These are phyloP conservation scores for Actinomucor elegans DNA, from an alignment of 371 early-diverging fungal species.

Conservation along the genomic window DNA sequence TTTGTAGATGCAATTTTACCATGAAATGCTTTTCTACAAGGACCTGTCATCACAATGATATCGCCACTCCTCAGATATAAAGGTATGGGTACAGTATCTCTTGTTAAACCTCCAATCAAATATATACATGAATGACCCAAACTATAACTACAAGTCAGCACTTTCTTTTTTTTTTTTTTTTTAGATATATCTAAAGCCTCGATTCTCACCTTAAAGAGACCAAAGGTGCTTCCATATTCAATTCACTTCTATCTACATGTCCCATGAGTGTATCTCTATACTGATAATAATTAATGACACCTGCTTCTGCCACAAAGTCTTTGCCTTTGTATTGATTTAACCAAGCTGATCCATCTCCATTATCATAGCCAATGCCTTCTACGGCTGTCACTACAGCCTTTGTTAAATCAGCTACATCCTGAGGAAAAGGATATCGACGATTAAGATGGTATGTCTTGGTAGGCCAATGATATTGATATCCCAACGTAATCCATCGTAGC, in stretches of 20 bases:
- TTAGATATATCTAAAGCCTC: neutral
- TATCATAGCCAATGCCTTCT: conserved; percentile 38
- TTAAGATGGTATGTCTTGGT: conserved; percentile 72
- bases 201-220: conserved; percentile 58
- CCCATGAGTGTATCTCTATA: conserved; percentile 84
- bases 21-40: conserved; percentile 74
- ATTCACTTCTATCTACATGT: conserved; percentile 93
- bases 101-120: conserved; percentile 71
- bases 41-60: conserved; percentile 79
- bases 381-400: conserved; percentile 59
- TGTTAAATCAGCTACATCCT: conserved; percentile 53
- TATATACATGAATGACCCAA: conserved; percentile 81
- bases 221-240: conserved; percentile 83
- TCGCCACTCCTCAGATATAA: conserved; percentile 81
- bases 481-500: conserved; percentile 88
- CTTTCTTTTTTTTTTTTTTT: neutral
- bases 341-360: conserved; percentile 10
- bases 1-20: conserved; percentile 42
- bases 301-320: conserved; percentile 83
- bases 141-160: conserved; percentile 25
- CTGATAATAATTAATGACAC: conserved; percentile 94
- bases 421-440: conserved; percentile 57
- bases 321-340: conserved; percentile 45
- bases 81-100: conserved; percentile 68
- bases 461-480: conserved; percentile 92